Conservation (phyloP, 345 rosid species). For the Aquilaria malaccensis region DNA sequence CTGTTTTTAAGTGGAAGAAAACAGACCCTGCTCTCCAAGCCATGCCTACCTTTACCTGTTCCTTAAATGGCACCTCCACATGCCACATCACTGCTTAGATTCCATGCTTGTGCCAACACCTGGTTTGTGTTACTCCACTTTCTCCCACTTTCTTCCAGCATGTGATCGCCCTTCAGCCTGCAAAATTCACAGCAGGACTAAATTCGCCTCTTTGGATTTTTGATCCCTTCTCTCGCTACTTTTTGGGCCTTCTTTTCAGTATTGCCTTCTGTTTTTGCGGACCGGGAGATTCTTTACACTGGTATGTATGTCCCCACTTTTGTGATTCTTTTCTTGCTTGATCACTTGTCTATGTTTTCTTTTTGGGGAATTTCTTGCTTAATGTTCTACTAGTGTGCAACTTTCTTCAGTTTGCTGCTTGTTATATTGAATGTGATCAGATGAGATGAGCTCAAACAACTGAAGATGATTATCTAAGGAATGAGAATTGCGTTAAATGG, state of each 20-base stretch:
- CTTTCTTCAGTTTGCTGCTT: too few relatives aligned
- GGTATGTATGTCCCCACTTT: too few relatives aligned
- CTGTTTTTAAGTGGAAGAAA: neutral
- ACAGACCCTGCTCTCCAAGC: neutral
- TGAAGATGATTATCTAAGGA: constrained; percentile 10
- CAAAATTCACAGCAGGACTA: too few relatives aligned
- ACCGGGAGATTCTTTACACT: too few relatives aligned
- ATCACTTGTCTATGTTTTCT: too few relatives aligned
- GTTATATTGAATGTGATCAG: neutral
- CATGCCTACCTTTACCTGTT: constrained; percentile 11
- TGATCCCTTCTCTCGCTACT: neutral
- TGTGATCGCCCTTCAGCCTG: neutral
- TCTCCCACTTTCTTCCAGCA: neutral
- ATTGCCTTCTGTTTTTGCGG: too few relatives aligned
- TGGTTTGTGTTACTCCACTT: neutral
- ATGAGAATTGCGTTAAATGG: constrained; percentile 25
- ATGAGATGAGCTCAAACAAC: constrained; percentile 14
- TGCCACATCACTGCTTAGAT: constrained; percentile 17
- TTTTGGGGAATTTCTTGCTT: too few relatives aligned
- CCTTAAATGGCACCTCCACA: constrained; percentile 5
- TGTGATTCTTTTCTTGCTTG: too few relatives aligned
- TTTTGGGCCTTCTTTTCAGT: too few relatives aligned
- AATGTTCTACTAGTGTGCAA: too few relatives aligned
- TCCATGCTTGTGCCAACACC: neutral
- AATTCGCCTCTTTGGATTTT: neutral